Base-by-base conservation (phyloP, 208 protist species). In the Leishmania martiniquensis region DNA sequence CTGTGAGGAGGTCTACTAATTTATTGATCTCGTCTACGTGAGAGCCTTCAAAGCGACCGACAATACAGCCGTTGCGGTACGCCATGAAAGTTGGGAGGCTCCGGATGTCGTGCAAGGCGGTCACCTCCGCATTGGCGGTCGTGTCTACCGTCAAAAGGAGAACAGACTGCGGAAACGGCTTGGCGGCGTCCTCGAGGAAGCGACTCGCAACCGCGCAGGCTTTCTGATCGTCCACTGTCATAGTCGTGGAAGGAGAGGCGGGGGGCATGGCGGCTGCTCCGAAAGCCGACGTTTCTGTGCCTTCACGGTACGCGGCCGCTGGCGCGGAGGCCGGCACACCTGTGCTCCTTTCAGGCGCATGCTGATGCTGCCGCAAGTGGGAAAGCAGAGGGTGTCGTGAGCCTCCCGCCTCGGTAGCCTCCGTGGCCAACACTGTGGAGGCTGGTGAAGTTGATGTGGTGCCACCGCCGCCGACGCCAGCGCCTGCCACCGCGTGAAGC, bases 11-110 rank as follows among this genome's bases (percentile, higher is more conserved):
- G 6, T 81, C 42, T 62, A 97, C 70, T 2, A 96, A 81, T 44
- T 75, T 72, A 37, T 82, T 55, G n/a, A 97, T 72, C 74, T 96
- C 85, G n/a, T 85, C 76, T 60, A 91, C 85, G 29, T 87, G 47
- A 12, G 81, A 86, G 0, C 94, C 93, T 77, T 98, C 94, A 4
- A 93, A 82, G 13, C 90, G 87, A 0, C 88, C 92, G 15, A 93
- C 67, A 34, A 96, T 91, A 63, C 79, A 65, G 25, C 95, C 95
- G 51, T 93, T 65, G 15, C 85, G 76, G 85, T 96, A 96, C 12
- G 84, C 88, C 25, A 98, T 70, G 82, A 96, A 96, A 0, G 94
- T 98, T 2, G 95, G 95, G 22, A 98, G 70, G 75, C 91, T 95
- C 52, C 92, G 88, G 22, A 98, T 88, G 59, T 97, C 91, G 73